Evolutionary conservation across 306 rosid species (phyloP), one percentile per base, ranked within the genome.

Genomic region (Dalbergia cochinchinensis): DNA sequence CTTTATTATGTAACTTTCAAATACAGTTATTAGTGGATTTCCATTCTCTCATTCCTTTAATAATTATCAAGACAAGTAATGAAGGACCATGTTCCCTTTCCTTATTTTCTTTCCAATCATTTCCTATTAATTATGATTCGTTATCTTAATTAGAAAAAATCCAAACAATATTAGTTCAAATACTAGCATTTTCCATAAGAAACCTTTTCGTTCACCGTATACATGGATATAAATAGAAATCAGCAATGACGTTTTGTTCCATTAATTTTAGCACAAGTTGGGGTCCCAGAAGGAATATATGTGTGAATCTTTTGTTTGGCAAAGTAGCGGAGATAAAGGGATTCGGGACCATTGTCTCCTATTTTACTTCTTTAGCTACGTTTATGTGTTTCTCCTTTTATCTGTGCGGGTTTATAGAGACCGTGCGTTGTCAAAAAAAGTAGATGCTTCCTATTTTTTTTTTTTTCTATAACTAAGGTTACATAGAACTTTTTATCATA

Each of bases 291-390:
- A 22, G 20, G 20, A 34, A 63, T 12, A 9, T 34, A 26, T 61
- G 6, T 12, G 20, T 3, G 22, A 34, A 16, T 34, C 15, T 55
- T 39, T 35, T 18, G 77, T 37, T 72, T 3, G 54, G 66, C 74
- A 39, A 77, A 77, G 74, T 20, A 14, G 68, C 8, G 47, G 81
- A 54, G 59, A 42, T 78, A 57, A 67, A 78, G 26, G 4, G 55
- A 66, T 66, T 54, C 26, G 67, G 81, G 80, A 50, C 73, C 73
- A 64, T 64, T 76, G 20, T 64, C 41, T 35, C 18, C 8, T 44
- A 14, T 3, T 22, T 1, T 18, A 9, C 19, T 35, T 59, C 13
- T 39, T 65, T 10, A 18, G 35, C 45, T 20, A n/a, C 8, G 41
- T 37, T 72, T 73, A 12, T 44, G 12, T 71, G 50, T 34, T 54